A percentile compares a stretch with the other conserved stretches of the same genome.
These are phyloP conservation scores for Pilaira anomala DNA, from an alignment of 192 early-diverging fungal species.

Conservation along the genomic window DNA sequence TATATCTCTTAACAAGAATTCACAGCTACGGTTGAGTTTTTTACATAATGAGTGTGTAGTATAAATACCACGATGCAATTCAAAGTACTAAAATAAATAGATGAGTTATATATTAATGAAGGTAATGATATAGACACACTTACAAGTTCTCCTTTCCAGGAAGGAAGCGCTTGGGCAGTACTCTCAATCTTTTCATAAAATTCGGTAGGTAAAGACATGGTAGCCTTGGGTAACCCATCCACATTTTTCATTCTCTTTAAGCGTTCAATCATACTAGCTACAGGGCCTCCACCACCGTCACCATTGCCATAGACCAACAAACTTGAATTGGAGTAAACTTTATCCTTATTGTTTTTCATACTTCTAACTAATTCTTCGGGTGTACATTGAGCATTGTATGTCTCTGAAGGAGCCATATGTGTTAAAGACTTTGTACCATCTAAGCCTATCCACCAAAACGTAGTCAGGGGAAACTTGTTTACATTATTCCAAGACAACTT, in stretches of 20 bases:
- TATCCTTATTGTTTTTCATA: constrained; percentile 86
- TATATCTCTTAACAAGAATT: constrained; percentile 81
- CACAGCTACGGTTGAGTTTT: constrained; percentile 79
- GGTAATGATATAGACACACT: not conserved
- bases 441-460: constrained; percentile 91
- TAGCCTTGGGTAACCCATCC: constrained; percentile 71
- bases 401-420: constrained; percentile 91
- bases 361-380: constrained; percentile 41
- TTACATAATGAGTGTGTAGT: constrained; percentile 89
- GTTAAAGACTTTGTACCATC: constrained; percentile 83
- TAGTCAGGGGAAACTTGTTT: constrained; percentile 97
- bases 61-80: constrained; percentile 97
- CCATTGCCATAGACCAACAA: constrained; percentile 94
- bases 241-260: constrained; percentile 70
- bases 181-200: constrained; percentile 85
- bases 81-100: constrained; percentile 73
- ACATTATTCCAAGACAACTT: constrained; percentile 99
- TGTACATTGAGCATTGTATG: constrained; percentile 55
- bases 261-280: constrained; percentile 81
- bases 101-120: not conserved
- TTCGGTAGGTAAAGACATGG: constrained; percentile 70
- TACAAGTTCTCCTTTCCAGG: constrained; percentile 93
- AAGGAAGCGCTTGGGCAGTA: constrained; percentile 62
- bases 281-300: constrained; percentile 94
- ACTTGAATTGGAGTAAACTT: constrained; percentile 79